These are phyloP conservation scores for Stellera chamaejasme DNA, from an alignment of 345 rosid species.

Conservation along the genomic window DNA sequence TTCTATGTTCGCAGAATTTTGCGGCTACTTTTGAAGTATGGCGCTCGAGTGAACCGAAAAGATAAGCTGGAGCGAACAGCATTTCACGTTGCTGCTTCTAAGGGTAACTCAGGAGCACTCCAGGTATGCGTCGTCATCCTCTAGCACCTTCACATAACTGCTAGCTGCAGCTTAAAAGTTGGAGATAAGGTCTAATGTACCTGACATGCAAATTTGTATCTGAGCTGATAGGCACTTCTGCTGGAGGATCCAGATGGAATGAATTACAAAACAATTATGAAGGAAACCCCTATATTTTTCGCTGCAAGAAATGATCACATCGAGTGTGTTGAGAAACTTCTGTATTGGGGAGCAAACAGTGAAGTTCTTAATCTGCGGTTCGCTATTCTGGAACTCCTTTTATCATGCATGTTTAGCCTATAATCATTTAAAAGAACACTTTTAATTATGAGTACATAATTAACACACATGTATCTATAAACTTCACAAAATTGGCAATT, in stretches of 20 bases:
- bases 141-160: background rate
- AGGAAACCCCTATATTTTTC: constrained; percentile 79
- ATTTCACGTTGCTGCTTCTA: constrained; percentile 68
- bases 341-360: constrained; percentile 52
- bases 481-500: too few species aligned
- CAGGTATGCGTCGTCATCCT: constrained; percentile 30
- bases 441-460: too few species aligned
- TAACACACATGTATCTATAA: too few species aligned
- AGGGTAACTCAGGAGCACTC: constrained; percentile 63
- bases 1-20: constrained; percentile 40
- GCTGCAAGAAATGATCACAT: constrained; percentile 68
- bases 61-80: constrained; percentile 67
- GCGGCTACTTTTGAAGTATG: constrained; percentile 47
- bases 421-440: too few species aligned
- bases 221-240: constrained; percentile 42
- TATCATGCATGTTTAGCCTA: background rate
- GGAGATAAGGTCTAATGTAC: background rate
- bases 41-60: constrained; percentile 47
- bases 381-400: constrained; percentile 18
- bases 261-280: constrained; percentile 43
- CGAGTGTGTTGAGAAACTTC: constrained; percentile 68
- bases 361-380: constrained; percentile 79
- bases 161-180: background rate
- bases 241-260: constrained; percentile 40
- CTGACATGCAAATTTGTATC: constrained; percentile 11